Conservation (phyloP, 768 basidiomycete genomes). For the Gautieria morchelliformis region DNA sequence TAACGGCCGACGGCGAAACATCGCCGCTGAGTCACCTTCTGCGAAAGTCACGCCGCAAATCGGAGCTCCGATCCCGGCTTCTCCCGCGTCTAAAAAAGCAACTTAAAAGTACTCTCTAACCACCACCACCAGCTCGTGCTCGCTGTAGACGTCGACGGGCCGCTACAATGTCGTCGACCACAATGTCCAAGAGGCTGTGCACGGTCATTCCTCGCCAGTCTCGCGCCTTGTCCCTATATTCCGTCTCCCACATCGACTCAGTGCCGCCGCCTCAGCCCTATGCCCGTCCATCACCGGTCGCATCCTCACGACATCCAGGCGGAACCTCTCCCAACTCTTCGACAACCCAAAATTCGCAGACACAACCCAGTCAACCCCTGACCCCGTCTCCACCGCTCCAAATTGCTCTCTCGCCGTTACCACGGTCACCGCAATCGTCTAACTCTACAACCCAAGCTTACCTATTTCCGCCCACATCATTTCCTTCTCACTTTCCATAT, state of each 20-base stretch:
- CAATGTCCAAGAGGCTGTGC: constrained; percentile 3
- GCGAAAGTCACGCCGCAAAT: not conserved
- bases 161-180: not conserved
- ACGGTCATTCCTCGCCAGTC: constrained; percentile 6
- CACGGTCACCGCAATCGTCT: not conserved
- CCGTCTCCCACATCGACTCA: not conserved
- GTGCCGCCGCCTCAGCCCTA: constrained; percentile 7
- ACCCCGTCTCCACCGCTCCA: not conserved
- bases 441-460: not conserved
- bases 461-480: not conserved
- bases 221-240: constrained; percentile 2
- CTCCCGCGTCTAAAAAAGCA: not conserved
- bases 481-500: not conserved
- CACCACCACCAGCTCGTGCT: not conserved
- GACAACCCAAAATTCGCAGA: not conserved
- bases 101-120: not conserved
- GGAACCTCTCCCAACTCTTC: not conserved
- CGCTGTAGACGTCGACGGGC: not conserved
- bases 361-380: not conserved
- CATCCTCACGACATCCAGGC: constrained; percentile 2
- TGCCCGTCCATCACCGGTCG: constrained; percentile 4
- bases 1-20: too few species aligned
- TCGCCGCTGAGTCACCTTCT: not conserved
- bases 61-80: not conserved
- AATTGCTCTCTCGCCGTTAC: not conserved